Evolutionary conservation across 1,139 yeast species (phyloP).

Genomic region (Suhomyces anneliseae): DNA sequence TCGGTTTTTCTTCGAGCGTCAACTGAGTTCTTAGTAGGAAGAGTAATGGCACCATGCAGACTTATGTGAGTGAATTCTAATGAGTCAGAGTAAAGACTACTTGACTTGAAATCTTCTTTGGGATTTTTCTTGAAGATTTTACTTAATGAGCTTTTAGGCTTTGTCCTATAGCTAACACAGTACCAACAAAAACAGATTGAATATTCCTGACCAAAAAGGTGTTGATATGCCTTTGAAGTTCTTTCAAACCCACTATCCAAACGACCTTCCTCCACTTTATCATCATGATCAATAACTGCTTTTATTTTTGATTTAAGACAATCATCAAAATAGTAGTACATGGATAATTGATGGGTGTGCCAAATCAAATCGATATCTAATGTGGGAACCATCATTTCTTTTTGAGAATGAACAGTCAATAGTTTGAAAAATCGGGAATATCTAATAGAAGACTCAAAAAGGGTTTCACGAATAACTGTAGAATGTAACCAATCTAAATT

Average conservation of each 20-base stretch:
- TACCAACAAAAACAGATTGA: conserved; percentile 31
- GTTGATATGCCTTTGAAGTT: conserved; percentile 22
- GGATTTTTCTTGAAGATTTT: conserved; percentile 10
- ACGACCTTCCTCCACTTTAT: conserved; percentile 24
- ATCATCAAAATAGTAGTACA: conserved; percentile 24
- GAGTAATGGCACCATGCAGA: conserved; percentile 18
- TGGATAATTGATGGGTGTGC: conserved; percentile 41
- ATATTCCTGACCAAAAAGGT: conserved; percentile 22
- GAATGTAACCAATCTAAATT: conserved; percentile 30
- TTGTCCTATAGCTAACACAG: conserved; percentile 17
- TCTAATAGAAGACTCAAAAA: conserved; percentile 22
- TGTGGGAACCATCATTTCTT: conserved; percentile 31
- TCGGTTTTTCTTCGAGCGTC: background rate
- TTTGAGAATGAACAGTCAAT: conserved; percentile 13
- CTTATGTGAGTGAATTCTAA: conserved; percentile 21
- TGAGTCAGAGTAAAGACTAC: conserved; percentile 3
- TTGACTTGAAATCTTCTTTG: background rate
- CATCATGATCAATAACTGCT: conserved; percentile 29
- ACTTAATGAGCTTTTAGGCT: conserved; percentile 8
- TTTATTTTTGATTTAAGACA: conserved; percentile 13
- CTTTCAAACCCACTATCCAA: conserved; percentile 21
- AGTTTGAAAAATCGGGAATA: conserved; percentile 29
- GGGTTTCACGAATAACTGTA: conserved; percentile 19
- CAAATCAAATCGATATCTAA: conserved; percentile 41
- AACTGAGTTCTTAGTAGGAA: conserved; percentile 12